A percentile compares a stretch with the other conserved stretches of the same genome.
Conservation (phyloP, 1,139 yeast genomes). For the Debaryomycetaceae sp. region DNA sequence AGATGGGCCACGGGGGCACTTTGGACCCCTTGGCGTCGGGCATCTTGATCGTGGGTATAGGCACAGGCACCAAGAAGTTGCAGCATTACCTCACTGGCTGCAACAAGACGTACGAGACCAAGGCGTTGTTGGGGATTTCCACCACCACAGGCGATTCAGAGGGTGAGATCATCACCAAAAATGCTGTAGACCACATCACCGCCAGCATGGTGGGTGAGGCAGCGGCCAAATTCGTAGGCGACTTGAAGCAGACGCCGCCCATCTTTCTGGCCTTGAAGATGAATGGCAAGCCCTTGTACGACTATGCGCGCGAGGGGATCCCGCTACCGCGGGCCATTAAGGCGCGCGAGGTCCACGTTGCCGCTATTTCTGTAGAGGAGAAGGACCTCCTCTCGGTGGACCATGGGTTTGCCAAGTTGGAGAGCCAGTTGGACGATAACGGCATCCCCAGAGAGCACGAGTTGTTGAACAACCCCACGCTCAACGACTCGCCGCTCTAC, state of each 20-base stretch:
- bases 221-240: conserved; percentile 66
- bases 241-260: conserved; percentile 87
- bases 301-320: conserved; percentile 85
- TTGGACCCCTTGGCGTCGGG: conserved; percentile 95
- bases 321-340: conserved; percentile 82
- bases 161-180: conserved; percentile 68
- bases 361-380: conserved; percentile 37
- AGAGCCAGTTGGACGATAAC: conserved; percentile 49
- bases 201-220: conserved; percentile 47
- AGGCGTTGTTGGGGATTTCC: conserved; percentile 81
- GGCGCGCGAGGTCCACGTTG: conserved; percentile 65
- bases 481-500: conserved; percentile 58
- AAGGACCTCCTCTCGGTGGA: conserved; percentile 50
- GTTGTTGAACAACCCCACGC: conserved; percentile 52
- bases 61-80: conserved; percentile 80
- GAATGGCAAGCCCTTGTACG: conserved; percentile 91
- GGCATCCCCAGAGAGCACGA: conserved; percentile 46
- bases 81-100: conserved; percentile 69
- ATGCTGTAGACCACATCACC: conserved; percentile 55
- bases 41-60: conserved; percentile 85
- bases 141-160: conserved; percentile 95
- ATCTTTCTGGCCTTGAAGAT: conserved; percentile 90
- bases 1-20: conserved; percentile 98
- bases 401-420: conserved; percentile 52
- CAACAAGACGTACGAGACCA: conserved; percentile 73